Percentiles rank a stretch among this genome's conserved stretches.
Conservation (phyloP, 495 filamentous ascomycete genomes). For the Parachaetomium inaequale region DNA sequence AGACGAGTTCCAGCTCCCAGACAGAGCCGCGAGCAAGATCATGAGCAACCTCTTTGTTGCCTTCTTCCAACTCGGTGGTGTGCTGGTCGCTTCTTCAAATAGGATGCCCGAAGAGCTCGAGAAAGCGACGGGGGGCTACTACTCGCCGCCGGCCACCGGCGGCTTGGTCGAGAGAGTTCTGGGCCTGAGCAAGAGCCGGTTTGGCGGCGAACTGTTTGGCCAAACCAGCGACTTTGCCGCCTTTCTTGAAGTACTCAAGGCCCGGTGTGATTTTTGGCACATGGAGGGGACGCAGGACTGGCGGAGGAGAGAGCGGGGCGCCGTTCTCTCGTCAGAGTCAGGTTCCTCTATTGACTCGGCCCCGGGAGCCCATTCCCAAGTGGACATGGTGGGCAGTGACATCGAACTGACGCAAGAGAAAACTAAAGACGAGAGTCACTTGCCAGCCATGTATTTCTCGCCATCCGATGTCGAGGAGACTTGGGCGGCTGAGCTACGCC, state of each 20-base stretch:
- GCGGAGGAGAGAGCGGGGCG: slow-evolving; percentile 49
- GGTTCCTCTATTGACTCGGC: slow-evolving; percentile 1
- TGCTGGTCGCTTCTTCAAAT: slow-evolving; percentile 68
- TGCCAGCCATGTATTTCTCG: slow-evolving; percentile 36
- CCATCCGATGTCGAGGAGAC: slow-evolving; percentile 21
- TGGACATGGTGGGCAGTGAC: not conserved
- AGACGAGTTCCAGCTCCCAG: slow-evolving; percentile 72
- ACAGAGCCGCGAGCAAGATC: slow-evolving; percentile 64
- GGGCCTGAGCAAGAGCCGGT: slow-evolving; percentile 29
- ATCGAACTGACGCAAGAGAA: not conserved
- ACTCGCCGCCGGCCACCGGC: slow-evolving; percentile 47
- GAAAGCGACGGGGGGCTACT: slow-evolving; percentile 61
- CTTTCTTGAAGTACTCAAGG: slow-evolving; percentile 65
- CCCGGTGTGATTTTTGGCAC: slow-evolving; percentile 67
- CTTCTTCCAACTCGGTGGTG: slow-evolving; percentile 71
- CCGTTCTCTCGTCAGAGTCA: slow-evolving; percentile 11
- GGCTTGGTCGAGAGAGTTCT: slow-evolving; percentile 48
- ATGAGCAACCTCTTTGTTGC: slow-evolving; percentile 65
- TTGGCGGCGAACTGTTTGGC: slow-evolving; percentile 42
- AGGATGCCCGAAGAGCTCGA: slow-evolving; percentile 70
- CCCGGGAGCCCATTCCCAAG: slow-evolving; percentile 8
- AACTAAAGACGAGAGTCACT: slow-evolving; percentile 6
- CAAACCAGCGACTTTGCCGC: slow-evolving; percentile 59
- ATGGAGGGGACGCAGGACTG: slow-evolving; percentile 66
- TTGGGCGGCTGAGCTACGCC: slow-evolving; percentile 13